These are phyloP conservation scores for Diatrype stigma DNA, from an alignment of 2,329 filamentous ascomycete genomes.

Conservation along the genomic window DNA sequence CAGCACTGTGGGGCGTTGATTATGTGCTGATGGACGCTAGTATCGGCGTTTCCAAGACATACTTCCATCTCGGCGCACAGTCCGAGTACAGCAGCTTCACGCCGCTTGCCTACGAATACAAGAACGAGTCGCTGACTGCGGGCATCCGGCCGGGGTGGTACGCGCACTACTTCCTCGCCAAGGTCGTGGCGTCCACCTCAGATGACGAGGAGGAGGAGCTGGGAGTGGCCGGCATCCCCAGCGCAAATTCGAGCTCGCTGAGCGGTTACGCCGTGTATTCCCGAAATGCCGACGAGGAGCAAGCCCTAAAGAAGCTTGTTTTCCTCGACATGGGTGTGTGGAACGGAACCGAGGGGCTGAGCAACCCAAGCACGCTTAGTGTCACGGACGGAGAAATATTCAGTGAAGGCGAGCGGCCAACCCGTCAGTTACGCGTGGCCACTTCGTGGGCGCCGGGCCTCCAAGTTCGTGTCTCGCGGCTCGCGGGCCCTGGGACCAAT, in stretches of 20 bases:
- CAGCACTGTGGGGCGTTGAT: slow-evolving; percentile 45
- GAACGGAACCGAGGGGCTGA: slow-evolving; percentile 31
- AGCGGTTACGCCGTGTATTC: slow-evolving; percentile 30
- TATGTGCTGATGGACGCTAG: slow-evolving; percentile 35
- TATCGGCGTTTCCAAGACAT: slow-evolving; percentile 31
- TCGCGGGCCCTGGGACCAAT: slow-evolving; percentile 30
- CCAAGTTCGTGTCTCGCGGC: slow-evolving; percentile 20
- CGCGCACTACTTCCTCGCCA: slow-evolving; percentile 32
- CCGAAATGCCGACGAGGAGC: neutral
- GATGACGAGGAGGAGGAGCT: slow-evolving; percentile 5
- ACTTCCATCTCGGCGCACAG: slow-evolving; percentile 41
- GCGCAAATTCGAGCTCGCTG: slow-evolving; percentile 29
- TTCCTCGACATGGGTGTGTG: slow-evolving; percentile 33
- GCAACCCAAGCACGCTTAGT: slow-evolving; percentile 29
- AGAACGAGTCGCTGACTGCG: slow-evolving; percentile 25
- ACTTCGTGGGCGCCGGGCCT: slow-evolving; percentile 26
- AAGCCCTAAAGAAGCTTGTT: slow-evolving; percentile 26
- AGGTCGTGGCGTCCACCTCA: slow-evolving; percentile 13
- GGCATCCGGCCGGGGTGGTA: slow-evolving; percentile 31
- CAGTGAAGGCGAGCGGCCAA: slow-evolving; percentile 24
- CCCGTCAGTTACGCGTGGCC: slow-evolving; percentile 18
- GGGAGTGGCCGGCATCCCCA: slow-evolving; percentile 26
- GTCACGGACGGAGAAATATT: slow-evolving; percentile 23
- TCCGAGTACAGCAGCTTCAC: slow-evolving; percentile 30
- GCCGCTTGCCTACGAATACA: slow-evolving; percentile 22